Conservation (phyloP, 768 basidiomycete genomes). For the Tulasnella sp. region DNA sequence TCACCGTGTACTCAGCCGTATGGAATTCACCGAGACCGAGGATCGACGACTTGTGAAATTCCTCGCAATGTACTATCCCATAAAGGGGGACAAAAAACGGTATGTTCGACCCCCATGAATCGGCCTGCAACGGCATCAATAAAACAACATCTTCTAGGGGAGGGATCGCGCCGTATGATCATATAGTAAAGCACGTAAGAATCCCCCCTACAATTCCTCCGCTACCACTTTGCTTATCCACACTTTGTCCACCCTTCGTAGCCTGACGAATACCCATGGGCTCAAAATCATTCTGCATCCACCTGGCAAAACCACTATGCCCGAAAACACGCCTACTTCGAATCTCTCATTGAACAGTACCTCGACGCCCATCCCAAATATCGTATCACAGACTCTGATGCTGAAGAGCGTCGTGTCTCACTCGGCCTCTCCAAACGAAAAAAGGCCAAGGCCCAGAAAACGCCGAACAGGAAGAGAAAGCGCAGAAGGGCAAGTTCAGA, state of each 20-base stretch:
- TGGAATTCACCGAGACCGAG: conserved; percentile 4
- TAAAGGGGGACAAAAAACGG: background rate
- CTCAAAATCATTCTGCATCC: background rate
- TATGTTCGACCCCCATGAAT: background rate
- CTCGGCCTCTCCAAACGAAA: background rate
- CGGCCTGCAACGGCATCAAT: background rate
- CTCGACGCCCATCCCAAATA: background rate
- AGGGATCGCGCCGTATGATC: background rate
- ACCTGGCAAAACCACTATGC: conserved; percentile 5
- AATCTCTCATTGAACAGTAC: background rate
- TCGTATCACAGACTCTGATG: background rate
- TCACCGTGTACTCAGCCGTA: background rate
- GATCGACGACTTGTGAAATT: background rate
- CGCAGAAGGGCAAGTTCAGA: background rate
- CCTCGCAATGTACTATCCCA: conserved; percentile 6
- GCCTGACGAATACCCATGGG: background rate
- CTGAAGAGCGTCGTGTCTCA: background rate
- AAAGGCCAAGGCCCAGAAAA: background rate
- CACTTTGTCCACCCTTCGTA: background rate
- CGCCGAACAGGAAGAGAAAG: background rate
- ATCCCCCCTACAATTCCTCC: background rate
- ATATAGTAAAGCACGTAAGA: background rate
- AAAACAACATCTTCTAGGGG: background rate
- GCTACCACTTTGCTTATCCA: background rate
- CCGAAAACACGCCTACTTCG: background rate